Conservation (phyloP, 192 early-diverging fungal species). For the Linnemannia zychae region DNA sequence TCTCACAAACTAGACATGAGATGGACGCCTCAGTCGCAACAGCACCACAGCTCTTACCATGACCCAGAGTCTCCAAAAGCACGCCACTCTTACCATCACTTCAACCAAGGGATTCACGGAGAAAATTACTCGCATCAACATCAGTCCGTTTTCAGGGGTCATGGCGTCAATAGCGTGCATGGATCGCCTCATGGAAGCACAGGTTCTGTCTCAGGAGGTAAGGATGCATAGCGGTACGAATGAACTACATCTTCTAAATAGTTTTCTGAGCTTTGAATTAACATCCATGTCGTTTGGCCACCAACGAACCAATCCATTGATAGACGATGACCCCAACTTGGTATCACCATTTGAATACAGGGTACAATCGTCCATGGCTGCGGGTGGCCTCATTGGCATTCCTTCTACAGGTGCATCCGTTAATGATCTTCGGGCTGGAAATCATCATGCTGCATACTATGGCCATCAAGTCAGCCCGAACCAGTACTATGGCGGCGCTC, state of each 20-base stretch:
- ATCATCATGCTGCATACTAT: slow-evolving; percentile 41
- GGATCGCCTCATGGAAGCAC: slow-evolving; percentile 53
- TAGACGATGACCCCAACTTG: slow-evolving; percentile 51
- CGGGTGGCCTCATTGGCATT: slow-evolving; percentile 51
- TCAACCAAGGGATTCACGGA: slow-evolving; percentile 38
- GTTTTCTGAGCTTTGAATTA: background rate
- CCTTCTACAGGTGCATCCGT: slow-evolving; percentile 33
- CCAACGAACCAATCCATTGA: background rate
- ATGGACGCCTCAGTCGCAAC: slow-evolving; percentile 44
- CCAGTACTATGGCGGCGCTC: slow-evolving; percentile 36
- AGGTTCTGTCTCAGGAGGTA: slow-evolving; percentile 54
- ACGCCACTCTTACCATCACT: slow-evolving; percentile 38
- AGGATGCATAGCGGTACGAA: background rate
- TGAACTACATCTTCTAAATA: too few species aligned
- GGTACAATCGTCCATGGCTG: slow-evolving; percentile 36
- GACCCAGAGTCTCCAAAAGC: slow-evolving; percentile 39
- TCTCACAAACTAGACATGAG: slow-evolving; percentile 30
- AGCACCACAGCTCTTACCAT: slow-evolving; percentile 40
- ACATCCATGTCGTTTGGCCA: background rate
- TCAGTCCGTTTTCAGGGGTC: slow-evolving; percentile 32
- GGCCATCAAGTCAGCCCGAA: slow-evolving; percentile 43
- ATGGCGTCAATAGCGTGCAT: slow-evolving; percentile 47
- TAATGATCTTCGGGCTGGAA: slow-evolving; percentile 37
- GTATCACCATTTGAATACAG: slow-evolving; percentile 52
- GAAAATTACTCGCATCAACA: slow-evolving; percentile 52